A percentile compares a stretch with the other conserved stretches of the same genome.
Evolutionary conservation across 768 basidiomycete species (phyloP).

Genomic region (Imleria badia): DNA sequence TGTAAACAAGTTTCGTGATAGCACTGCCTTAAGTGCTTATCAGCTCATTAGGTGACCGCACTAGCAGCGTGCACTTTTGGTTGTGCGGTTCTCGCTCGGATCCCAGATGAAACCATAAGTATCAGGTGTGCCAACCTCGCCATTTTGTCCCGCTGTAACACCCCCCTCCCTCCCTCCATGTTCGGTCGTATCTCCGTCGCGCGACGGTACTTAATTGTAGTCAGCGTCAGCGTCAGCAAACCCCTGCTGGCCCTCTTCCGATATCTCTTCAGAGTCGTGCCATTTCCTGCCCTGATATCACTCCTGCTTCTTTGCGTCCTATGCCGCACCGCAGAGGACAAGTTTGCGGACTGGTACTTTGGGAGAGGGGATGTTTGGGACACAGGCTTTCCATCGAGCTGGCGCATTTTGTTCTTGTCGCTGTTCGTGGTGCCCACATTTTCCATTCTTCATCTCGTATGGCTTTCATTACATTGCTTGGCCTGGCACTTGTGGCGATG

Average conservation of each 20-base stretch:
- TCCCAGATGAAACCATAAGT: too few species aligned
- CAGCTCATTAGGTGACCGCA: too few species aligned
- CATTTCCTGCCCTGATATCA: not conserved
- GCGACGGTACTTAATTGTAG: not conserved
- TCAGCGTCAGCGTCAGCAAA: not conserved
- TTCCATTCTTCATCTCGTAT: slow-evolving; percentile 6
- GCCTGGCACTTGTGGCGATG: not conserved
- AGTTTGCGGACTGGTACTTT: slow-evolving; percentile 12
- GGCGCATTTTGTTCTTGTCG: slow-evolving; percentile 15
- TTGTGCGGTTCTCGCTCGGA: too few species aligned
- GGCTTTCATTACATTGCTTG: not conserved
- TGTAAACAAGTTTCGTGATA: too few species aligned
- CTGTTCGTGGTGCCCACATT: slow-evolving; percentile 15
- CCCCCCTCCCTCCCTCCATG: slow-evolving; percentile 10
- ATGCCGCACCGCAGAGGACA: slow-evolving; percentile 9
- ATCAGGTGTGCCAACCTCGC: too few species aligned
- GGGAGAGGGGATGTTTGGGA: slow-evolving; percentile 5
- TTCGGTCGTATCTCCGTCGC: not conserved
- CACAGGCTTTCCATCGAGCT: slow-evolving; percentile 18
- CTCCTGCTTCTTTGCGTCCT: not conserved
- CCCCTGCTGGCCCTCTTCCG: not conserved
- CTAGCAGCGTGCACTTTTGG: too few species aligned
- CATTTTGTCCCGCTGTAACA: too few species aligned
- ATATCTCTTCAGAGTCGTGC: not conserved
- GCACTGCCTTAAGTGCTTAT: too few species aligned